Percentiles rank a stretch among this genome's conserved stretches.
phyloP scores from a whole-genome alignment of 2,329 filamentous ascomycete genomes.

The Aspergillus neoniger region DNA sequence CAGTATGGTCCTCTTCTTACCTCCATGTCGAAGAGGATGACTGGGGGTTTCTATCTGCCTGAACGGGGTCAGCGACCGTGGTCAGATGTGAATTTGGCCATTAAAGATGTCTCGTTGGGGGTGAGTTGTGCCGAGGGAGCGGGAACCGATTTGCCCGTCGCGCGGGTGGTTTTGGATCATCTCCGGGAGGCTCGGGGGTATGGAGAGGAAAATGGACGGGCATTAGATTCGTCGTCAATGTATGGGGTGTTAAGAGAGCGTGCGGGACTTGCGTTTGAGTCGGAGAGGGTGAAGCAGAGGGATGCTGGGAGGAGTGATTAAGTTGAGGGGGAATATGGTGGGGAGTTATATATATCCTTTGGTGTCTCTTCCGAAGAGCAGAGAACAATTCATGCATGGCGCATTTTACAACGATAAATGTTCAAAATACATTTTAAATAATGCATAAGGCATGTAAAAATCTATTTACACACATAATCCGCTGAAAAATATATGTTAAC shows the following conservation, averaged over 20 bases:
- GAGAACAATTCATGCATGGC: too few relatives aligned
- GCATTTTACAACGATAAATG: too few relatives aligned
- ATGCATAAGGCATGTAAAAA: too few relatives aligned
- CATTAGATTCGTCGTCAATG: constrained; percentile 54
- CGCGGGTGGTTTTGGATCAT: constrained; percentile 47
- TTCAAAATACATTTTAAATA: too few relatives aligned
- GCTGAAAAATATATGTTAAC: rapidly evolving
- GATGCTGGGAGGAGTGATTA: neutral
- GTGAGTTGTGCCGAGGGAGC: constrained; percentile 46
- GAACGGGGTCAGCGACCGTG: constrained; percentile 39
- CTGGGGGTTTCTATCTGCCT: constrained; percentile 31
- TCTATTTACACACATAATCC: rapidly evolving
- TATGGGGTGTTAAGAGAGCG: constrained; percentile 51
- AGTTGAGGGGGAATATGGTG: neutral
- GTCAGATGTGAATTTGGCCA: constrained; percentile 53
- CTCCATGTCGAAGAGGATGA: constrained; percentile 32
- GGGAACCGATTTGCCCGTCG: constrained; percentile 45
- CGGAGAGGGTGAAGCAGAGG: constrained; percentile 31
- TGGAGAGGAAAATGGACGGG: constrained; percentile 36
- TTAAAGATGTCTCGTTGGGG: constrained; percentile 56
- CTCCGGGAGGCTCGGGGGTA: constrained; percentile 47
- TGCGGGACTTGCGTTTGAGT: constrained; percentile 51
- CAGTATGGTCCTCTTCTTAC: constrained; percentile 33
- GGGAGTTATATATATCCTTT: too few relatives aligned
- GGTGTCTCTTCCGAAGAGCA: too few relatives aligned